Percentiles rank a stretch among this genome's conserved stretches.
Conservation (phyloP, 2,329 filamentous ascomycete species). For the Sphaerulina musiva region DNA sequence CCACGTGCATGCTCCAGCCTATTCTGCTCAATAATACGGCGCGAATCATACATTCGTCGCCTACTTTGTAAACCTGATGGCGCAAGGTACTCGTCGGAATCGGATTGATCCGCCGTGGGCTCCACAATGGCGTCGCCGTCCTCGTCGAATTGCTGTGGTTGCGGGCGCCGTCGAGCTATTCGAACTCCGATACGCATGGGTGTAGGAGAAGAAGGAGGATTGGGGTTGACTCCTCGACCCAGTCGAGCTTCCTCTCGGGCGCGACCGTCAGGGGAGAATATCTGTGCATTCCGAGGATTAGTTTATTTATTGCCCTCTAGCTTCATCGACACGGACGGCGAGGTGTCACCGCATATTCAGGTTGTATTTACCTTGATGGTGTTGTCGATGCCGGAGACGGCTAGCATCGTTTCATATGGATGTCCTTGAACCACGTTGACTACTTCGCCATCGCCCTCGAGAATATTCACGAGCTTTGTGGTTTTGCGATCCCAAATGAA, state of each 20-base stretch:
- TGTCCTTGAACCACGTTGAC: slow-evolving; percentile 64
- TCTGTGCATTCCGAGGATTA: slow-evolving; percentile 46
- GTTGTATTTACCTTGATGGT: not conserved
- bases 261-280: slow-evolving; percentile 56
- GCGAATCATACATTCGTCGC: slow-evolving; percentile 54
- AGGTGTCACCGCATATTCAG: no score
- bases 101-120: slow-evolving; percentile 19
- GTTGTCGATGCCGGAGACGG: slow-evolving; percentile 53
- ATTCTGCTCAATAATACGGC: slow-evolving; percentile 57
- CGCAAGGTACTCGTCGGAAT: slow-evolving; percentile 37
- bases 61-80: slow-evolving; percentile 48
- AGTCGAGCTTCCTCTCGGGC: slow-evolving; percentile 52
- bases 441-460: slow-evolving; percentile 62
- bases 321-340: no score
- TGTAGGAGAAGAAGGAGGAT: slow-evolving; percentile 35
- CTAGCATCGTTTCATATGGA: slow-evolving; percentile 60
- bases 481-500: slow-evolving; percentile 65
- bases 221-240: slow-evolving; percentile 52
- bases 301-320: not conserved
- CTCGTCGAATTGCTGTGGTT: not conserved
- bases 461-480: slow-evolving; percentile 54
- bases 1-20: slow-evolving; percentile 54
- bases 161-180: slow-evolving; percentile 3
- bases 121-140: slow-evolving; percentile 20
- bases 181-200: slow-evolving; percentile 21